Evolutionary conservation across 2,329 filamentous ascomycete genomes (phyloP), one percentile per base, ranked within the genome.

Genomic region (Fusarium verrucosum): DNA sequence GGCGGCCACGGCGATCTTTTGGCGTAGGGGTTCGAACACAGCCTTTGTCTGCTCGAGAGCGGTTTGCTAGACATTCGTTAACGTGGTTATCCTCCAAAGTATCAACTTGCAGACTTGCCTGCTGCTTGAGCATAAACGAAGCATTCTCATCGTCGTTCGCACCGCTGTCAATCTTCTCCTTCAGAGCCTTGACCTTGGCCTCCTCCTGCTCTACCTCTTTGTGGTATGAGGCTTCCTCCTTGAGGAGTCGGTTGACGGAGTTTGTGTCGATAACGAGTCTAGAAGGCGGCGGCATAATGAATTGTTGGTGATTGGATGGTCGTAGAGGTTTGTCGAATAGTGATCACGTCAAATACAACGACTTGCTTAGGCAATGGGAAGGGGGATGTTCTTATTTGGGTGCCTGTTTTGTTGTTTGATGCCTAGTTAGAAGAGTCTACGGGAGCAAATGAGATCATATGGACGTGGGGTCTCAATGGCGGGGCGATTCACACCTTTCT

Each of bases 201-300:
- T 91, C 84, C 75, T 98, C 94, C 66, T 89, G 83, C 65, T 85
- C 81, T 19, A 94, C 85, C 77, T 99, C 95, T 74, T 90, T 90
- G 82, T 94, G 90, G 80, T 99, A 98, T 71, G 89, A 94, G 35
- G 85, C 82, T 77, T 97, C 92, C 78, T 99, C 95, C 78, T 96
- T 97, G 68, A 97, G 87, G 43, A 98, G 86, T 58, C 95, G 92
- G 71, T 86, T 83, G 68, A 98, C 87, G 19, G 92, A 88, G 62
- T 89, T 87, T 22, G 92, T 95, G 40, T 90, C 88, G 74, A 97
- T 95, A 71, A 87, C 79, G 75, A 97, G 87, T 69, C 89, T 85
- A 2, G 89, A 88, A 40, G 91, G 91, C 28, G 92, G 84, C 5
- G 92, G 85, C 93, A 97, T 97, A 45, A 46, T 78, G 68, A 35